Conservation (phyloP, 2,329 filamentous ascomycete genomes). For the Fusarium beomiforme region DNA sequence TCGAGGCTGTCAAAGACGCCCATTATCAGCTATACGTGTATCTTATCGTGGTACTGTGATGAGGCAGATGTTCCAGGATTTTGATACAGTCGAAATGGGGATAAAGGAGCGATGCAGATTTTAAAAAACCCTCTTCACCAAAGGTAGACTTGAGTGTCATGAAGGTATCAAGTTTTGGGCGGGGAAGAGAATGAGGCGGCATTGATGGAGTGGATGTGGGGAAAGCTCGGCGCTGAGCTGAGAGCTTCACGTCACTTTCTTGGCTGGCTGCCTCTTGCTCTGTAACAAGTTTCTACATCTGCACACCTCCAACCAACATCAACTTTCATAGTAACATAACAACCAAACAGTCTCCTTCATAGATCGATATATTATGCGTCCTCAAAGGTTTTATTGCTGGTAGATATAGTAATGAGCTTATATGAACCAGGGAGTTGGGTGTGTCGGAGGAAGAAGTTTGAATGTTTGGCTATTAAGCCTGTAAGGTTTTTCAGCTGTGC, state of each 20-base stretch:
- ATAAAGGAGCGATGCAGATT: not conserved
- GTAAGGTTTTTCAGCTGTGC: no score
- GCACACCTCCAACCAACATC: not conserved
- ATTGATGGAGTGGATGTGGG: conserved; percentile 28
- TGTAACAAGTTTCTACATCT: not conserved
- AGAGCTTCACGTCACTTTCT: conserved; percentile 13
- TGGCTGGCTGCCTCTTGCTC: conserved; percentile 24
- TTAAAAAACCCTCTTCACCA: not conserved
- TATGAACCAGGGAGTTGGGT: no score
- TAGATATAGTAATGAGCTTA: no score
- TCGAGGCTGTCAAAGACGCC: conserved; percentile 72
- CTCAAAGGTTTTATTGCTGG: no score
- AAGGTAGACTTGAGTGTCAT: not conserved
- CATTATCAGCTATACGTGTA: conserved; percentile 44
- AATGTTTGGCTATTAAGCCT: no score
- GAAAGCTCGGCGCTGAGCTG: conserved; percentile 20
- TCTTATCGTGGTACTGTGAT: not conserved
- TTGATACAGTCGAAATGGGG: not conserved
- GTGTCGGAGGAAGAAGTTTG: no score
- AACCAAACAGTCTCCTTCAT: no score
- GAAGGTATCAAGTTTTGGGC: conserved; percentile 26
- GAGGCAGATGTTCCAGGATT: conserved; percentile 2
- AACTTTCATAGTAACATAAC: not conserved
- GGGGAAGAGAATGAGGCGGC: conserved; percentile 34
- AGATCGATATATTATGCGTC: no score